Evolutionary conservation across 2,329 filamentous ascomycete genomes (phyloP), one percentile per base, ranked within the genome.

Genomic region (Microcyclosporella mali): DNA sequence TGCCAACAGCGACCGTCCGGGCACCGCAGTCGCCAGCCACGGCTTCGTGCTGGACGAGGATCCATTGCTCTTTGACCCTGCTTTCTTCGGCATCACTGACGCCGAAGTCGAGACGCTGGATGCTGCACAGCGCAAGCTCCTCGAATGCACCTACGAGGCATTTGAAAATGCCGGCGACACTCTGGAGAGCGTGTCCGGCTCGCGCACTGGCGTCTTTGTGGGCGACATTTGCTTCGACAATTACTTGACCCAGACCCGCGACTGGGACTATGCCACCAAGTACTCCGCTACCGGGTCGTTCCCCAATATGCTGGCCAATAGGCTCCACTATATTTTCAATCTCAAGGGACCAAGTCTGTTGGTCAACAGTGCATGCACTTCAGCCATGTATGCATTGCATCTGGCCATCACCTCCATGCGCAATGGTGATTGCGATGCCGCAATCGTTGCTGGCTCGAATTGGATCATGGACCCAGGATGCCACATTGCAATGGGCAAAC

Each of bases 361-460:
- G 11, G 12, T 56, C n/a, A 68, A 72, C 33, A 72, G 70, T 0
- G 70, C 69, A 1, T 73, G 70, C 42, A 70, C 68, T 1, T 64
- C 65, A 1, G 66, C 61, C 33, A 45, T 72, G 7, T 42, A 57
- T 17, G 61, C 61, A 3, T 35, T 64, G 2, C 62, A 66, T 33
- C 49, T 53, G 8, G 63, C 57, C 1, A 52, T 57, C 9, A 48
- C 57, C 15, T 41, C 50, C 16, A 47, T 66, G 1, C 56, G 58
- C 1, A 38, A 35, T 2, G 55, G 56, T 2, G 55, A 63, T 14
- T 32, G 18, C 10, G 37, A 40, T 3, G 40, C 35, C n/a, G 38
- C 43, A 2, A 12, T 51, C 15, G 52, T 45, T 47, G 44, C 27
- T 19, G 54, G 49, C n/a, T 31, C 49, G 11, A 56, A 61, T 21